Conservation (phyloP, 2,329 filamentous ascomycete species). For the Rhinocladiella similis region DNA sequence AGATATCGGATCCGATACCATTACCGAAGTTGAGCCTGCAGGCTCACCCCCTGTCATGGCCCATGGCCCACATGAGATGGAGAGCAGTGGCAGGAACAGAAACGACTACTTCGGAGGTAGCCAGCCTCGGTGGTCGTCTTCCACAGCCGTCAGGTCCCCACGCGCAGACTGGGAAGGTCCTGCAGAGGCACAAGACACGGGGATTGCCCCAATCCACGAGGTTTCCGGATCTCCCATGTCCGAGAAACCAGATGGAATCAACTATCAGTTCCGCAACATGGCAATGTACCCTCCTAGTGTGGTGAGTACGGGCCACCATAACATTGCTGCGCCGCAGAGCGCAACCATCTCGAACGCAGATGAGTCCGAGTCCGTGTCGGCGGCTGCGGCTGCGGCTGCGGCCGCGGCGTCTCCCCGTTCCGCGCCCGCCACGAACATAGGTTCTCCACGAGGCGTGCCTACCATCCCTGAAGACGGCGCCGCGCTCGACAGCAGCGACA, state of each 20-base stretch:
- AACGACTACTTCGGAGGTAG: conserved; percentile 9
- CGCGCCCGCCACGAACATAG: neutral
- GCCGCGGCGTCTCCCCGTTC: neutral
- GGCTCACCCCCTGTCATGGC: conserved; percentile 1
- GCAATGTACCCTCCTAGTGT: conserved; percentile 16
- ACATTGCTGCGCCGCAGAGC: neutral
- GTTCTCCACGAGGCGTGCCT: neutral
- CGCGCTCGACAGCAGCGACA: neutral
- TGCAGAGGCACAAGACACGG: conserved; percentile 8
- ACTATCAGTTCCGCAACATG: conserved; percentile 13
- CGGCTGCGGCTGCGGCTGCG: neutral
- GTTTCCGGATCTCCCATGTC: conserved; percentile 4
- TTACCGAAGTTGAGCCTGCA: conserved; percentile 14
- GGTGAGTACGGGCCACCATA: conserved; percentile 5
- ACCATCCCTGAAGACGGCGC: neutral
- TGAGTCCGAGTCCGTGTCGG: too few relatives aligned
- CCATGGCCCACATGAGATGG: conserved; percentile 4
- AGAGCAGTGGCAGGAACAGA: neutral
- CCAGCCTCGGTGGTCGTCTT: conserved; percentile 11
- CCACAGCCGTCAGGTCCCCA: conserved; percentile 12
- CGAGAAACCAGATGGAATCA: conserved; percentile 7
- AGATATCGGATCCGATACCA: conserved; percentile 15
- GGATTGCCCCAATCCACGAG: conserved; percentile 1
- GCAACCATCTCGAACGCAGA: neutral
- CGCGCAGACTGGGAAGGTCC: conserved; percentile 2